Percentiles rank a stretch among this genome's conserved stretches.
Conservation (phyloP, 2,329 filamentous ascomycete species). For the Phyllosticta citriasiana region DNA sequence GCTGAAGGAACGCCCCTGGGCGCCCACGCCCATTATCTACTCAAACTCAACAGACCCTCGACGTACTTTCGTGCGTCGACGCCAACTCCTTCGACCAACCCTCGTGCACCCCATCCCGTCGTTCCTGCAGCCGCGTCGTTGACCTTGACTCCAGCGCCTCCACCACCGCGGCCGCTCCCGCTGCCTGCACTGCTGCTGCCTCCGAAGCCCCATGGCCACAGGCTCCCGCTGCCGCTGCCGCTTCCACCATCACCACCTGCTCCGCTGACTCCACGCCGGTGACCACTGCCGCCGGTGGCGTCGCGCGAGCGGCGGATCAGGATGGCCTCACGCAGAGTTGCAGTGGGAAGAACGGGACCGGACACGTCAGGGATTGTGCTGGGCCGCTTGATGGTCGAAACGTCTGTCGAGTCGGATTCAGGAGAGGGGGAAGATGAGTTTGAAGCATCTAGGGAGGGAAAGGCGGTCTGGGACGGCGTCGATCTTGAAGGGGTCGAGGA, state of each 20-base stretch:
- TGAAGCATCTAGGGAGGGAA: not conserved
- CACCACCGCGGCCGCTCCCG: conserved; percentile 19
- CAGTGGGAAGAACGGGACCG: not conserved
- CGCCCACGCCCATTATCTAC: conserved; percentile 21
- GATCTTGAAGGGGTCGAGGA: not conserved
- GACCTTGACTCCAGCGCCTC: conserved; percentile 26
- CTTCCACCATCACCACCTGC: conserved; percentile 16
- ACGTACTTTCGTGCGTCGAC: conserved; percentile 68
- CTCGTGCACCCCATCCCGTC: conserved; percentile 47
- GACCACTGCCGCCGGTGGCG: not conserved
- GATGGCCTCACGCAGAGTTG: conserved; percentile 11
- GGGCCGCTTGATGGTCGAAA: not conserved
- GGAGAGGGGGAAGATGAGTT: not conserved
- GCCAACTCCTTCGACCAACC: conserved; percentile 62
- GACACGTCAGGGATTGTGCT: not conserved
- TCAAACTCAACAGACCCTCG: conserved; percentile 59
- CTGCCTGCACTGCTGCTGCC: conserved; percentile 15
- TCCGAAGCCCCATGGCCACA: conserved; percentile 15
- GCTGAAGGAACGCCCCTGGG: too few relatives aligned
- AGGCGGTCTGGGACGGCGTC: not conserved
- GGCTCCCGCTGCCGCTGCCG: conserved; percentile 17
- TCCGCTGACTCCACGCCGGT: conserved; percentile 8
- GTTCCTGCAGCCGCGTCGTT: conserved; percentile 12
- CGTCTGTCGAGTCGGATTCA: not conserved
- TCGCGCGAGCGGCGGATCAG: conserved; percentile 11